Percentiles rank a stretch among this genome's conserved stretches.
Conservation (phyloP, 139 green algal genomes). For the Protoeuglena noctilucae region DNA sequence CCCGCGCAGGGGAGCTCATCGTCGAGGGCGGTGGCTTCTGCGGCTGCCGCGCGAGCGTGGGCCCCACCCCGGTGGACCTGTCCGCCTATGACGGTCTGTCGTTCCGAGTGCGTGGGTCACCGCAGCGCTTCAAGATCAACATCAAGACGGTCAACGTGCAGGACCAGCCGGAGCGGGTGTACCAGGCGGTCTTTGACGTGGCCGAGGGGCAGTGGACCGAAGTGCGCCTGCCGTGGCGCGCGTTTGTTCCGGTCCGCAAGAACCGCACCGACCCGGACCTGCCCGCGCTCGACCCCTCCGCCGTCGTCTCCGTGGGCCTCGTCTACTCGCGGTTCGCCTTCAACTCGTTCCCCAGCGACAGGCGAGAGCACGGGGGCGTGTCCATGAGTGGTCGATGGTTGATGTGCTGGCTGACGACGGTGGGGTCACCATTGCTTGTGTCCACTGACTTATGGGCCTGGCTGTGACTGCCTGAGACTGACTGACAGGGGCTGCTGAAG, state of each 20-base stretch:
- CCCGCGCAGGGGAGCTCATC: conserved; percentile 52
- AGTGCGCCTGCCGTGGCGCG: conserved; percentile 61
- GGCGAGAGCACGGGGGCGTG: neutral
- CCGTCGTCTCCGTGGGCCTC: conserved; percentile 49
- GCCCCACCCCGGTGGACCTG: conserved; percentile 18
- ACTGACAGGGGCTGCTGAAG: no score
- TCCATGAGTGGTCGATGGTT: no score
- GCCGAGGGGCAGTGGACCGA: conserved; percentile 27
- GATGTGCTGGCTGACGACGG: no score
- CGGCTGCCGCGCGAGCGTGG: conserved; percentile 31
- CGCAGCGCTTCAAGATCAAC: conserved; percentile 76
- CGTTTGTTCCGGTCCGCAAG: conserved; percentile 53
- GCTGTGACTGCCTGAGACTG: no score
- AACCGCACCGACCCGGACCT: conserved; percentile 29
- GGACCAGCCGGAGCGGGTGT: conserved; percentile 52
- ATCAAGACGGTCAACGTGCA: conserved; percentile 50
- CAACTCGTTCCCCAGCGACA: conserved; percentile 61
- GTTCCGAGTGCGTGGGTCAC: conserved; percentile 50
- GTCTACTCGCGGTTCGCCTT: conserved; percentile 50
- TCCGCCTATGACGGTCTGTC: conserved; percentile 35
- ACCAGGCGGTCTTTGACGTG: conserved; percentile 70
- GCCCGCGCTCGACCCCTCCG: conserved; percentile 35
- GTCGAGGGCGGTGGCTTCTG: conserved; percentile 74
- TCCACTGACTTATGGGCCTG: no score
- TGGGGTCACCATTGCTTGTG: no score